Evolutionary conservation across 2,329 filamentous ascomycete species (phyloP), one percentile per base, ranked within the genome.

Genomic region (Aspergillus alliaceus): DNA sequence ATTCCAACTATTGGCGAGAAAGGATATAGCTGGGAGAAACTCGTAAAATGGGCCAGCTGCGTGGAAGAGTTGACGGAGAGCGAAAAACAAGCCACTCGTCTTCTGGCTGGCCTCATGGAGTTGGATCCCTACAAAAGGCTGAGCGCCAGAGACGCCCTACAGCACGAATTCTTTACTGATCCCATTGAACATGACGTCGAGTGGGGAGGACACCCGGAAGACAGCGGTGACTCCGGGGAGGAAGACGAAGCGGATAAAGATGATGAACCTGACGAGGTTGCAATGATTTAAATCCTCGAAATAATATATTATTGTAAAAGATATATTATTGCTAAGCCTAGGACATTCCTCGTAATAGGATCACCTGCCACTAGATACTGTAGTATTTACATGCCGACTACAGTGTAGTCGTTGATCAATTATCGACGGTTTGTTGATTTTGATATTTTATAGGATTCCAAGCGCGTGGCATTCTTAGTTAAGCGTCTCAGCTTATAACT

Each of bases 11-110:
- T 99, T 64, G 91, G 90, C 42, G 86, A 90, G 63, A 85, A 86
- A 42, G 95, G 95, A 0, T 96, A 96, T 72, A 87, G 85, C 5
- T 86, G 96, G 66, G 91, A 96, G 75, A 95, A 96, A 77, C 95
- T 99, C 65, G 88, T 99, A 61, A 81, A 96, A 49, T 99, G 95
- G 95, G 95, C 91, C 69, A 96, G 91, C 25, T 90, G 90, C 59
- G 86, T 91, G 22, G 87, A 85, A 55, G 82, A 83, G 59, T 81
- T 83, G 62, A 77, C 76, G 4, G 73, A 76, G 47, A 76, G 76
- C 53, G 74, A 80, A 71, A 68, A 75, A 63, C 70, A 79, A 75
- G 77, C 75, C 27, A 76, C 76, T n/a, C 69, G 69, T 27, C 73
- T 80, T 14, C 64, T 80, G 35, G 60, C 69, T 27, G 72, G 73